phyloP scores from a whole-genome alignment of 176 grass and related monocot species.

The Raddia distichophylla region DNA sequence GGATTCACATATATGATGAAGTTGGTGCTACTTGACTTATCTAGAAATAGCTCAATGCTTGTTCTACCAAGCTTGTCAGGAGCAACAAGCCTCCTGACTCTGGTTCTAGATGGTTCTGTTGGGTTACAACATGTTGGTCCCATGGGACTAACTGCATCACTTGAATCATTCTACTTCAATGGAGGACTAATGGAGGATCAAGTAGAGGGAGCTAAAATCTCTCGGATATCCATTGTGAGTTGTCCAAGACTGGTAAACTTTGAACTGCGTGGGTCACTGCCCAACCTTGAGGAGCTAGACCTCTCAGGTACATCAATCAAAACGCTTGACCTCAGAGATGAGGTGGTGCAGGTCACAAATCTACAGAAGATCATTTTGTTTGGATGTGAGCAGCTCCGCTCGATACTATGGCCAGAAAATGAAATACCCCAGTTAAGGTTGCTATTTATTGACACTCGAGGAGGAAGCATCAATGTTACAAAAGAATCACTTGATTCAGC shows the following conservation, averaged over 20 bases:
- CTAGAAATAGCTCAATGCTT: background rate
- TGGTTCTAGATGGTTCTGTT: conserved; percentile 21
- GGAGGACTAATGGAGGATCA: background rate
- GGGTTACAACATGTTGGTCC: background rate
- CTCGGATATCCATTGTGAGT: background rate
- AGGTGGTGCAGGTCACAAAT: fast-evolving
- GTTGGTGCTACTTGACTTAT: conserved; percentile 11
- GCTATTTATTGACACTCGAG: background rate
- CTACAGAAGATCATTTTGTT: background rate
- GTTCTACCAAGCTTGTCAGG: background rate
- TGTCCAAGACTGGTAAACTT: background rate
- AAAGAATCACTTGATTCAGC: background rate
- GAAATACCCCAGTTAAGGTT: background rate
- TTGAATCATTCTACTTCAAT: background rate
- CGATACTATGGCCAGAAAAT: background rate
- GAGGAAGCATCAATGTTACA: background rate
- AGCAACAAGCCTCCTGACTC: background rate
- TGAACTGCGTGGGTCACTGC: background rate
- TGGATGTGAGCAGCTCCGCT: background rate
- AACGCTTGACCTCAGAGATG: background rate
- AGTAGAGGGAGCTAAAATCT: background rate
- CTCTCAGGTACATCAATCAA: background rate
- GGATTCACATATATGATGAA: conserved; percentile 1
- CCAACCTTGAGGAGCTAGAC: conserved; percentile 16
- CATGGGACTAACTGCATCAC: background rate